A percentile compares a stretch with the other conserved stretches of the same genome.
phyloP scores from a whole-genome alignment of 106 monocot species.

The Dendrobium officinale region DNA sequence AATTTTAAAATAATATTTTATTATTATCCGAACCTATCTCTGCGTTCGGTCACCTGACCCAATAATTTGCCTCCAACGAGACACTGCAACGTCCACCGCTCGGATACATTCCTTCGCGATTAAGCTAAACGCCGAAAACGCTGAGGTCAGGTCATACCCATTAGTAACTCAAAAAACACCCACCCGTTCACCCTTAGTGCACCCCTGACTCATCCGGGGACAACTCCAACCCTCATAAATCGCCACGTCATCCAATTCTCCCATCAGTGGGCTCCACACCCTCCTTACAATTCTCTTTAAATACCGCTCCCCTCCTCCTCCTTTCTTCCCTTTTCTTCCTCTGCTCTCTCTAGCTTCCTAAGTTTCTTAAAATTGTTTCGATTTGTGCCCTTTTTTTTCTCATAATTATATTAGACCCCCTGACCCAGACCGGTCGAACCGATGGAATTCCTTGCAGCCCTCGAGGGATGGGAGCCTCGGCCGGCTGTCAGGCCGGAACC shows the following conservation, averaged over 20 bases:
- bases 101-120: slow-evolving; percentile 7
- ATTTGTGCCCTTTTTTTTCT: not conserved
- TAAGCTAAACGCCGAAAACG: slow-evolving; percentile 14
- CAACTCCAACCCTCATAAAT: not conserved
- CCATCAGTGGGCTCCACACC: slow-evolving; percentile 3
- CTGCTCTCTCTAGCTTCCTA: not conserved
- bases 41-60: too few relatives aligned
- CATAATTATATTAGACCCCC: not conserved
- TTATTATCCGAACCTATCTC: too few relatives aligned
- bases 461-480: slow-evolving; percentile 3
- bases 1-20: too few relatives aligned
- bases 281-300: slow-evolving; percentile 14
- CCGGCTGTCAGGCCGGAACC: not conserved
- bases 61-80: too few relatives aligned
- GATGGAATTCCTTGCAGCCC: slow-evolving; percentile 1
- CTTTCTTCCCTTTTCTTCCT: slow-evolving; percentile 54
- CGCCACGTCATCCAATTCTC: not conserved
- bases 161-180: too few relatives aligned
- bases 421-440: not conserved
- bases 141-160: not conserved
- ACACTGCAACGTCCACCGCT: not conserved
- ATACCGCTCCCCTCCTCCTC: slow-evolving; percentile 30
- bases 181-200: not conserved
- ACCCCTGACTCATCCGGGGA: slow-evolving; percentile 12
- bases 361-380: not conserved